Evolutionary conservation across 371 early-diverging fungal species (phyloP).

Genomic region (Pancytospora philotis): DNA sequence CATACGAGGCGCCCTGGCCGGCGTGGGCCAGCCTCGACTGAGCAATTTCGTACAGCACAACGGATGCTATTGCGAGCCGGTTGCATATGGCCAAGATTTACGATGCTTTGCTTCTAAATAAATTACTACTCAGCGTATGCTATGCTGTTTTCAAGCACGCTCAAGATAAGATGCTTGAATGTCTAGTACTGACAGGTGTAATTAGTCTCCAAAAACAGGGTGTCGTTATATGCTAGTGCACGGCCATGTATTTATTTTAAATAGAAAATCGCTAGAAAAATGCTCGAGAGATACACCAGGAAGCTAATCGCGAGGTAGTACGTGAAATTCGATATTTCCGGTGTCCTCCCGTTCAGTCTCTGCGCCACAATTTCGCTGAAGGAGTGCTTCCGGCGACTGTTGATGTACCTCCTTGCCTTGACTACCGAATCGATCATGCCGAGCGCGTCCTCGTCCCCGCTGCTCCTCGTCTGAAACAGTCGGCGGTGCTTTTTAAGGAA

Average conservation of each 20-base stretch:
- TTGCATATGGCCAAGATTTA: not conserved
- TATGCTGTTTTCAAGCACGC: too few species aligned
- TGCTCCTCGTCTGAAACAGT: not conserved
- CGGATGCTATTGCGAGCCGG: not conserved
- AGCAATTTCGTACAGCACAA: not conserved
- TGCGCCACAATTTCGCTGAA: not conserved
- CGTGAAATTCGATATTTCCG: too few species aligned
- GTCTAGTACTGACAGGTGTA: too few species aligned
- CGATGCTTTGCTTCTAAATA: too few species aligned
- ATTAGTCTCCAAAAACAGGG: too few species aligned
- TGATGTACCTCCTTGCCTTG: not conserved
- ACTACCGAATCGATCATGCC: not conserved
- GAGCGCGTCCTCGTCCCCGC: not conserved
- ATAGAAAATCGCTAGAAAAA: too few species aligned
- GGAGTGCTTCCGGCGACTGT: not conserved
- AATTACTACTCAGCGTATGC: too few species aligned
- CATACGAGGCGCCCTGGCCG: constrained; percentile 51
- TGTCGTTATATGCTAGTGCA: too few species aligned
- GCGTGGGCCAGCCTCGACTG: constrained; percentile 45
- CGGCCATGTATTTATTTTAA: too few species aligned
- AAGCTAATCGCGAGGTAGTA: too few species aligned
- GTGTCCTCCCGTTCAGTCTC: not conserved
- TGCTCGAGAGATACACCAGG: too few species aligned
- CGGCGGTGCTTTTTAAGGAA: not conserved
- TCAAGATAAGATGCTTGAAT: too few species aligned